A percentile compares a stretch with the other conserved stretches of the same genome.
These are phyloP conservation scores for Prosopis cineraria DNA, from an alignment of 306 rosid genomes.

Conservation along the genomic window DNA sequence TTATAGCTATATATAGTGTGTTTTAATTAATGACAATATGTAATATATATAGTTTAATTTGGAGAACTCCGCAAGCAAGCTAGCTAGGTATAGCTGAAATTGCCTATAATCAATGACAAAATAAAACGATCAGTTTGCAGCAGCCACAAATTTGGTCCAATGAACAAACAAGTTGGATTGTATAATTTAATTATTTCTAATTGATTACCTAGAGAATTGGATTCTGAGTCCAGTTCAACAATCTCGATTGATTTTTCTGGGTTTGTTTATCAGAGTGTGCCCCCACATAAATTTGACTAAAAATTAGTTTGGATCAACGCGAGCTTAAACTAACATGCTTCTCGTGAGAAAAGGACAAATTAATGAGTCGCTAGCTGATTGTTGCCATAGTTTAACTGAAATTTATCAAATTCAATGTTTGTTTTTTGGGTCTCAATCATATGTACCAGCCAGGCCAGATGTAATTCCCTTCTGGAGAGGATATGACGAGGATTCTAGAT, in stretches of 20 bases:
- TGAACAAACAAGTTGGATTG: constrained; percentile 32
- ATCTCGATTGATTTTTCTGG: constrained; percentile 34
- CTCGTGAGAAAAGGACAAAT: constrained; percentile 33
- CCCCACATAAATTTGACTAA: constrained; percentile 47
- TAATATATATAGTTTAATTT: not conserved
- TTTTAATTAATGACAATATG: constrained; percentile 7
- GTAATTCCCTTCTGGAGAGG: constrained; percentile 31
- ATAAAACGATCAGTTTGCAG: not conserved
- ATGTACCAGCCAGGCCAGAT: constrained; percentile 11
- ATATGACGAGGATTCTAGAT: constrained; percentile 20
- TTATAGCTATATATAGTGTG: not conserved
- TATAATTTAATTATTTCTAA: constrained; percentile 12
- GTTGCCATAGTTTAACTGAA: not conserved
- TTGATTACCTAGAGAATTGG: constrained; percentile 29
- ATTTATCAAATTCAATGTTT: not conserved
- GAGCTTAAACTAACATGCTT: constrained; percentile 27
- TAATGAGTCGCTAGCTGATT: not conserved
- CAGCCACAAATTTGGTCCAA: constrained; percentile 28
- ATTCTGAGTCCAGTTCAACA: constrained; percentile 15
- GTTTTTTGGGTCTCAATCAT: not conserved
- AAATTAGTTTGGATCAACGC: constrained; percentile 22
- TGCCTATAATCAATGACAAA: not conserved
- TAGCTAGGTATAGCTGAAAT: not conserved
- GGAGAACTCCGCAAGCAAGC: not conserved
- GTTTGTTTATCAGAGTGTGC: constrained; percentile 34